phyloP scores from a whole-genome alignment of 331 rosid species.

The Malus hybrid region DNA sequence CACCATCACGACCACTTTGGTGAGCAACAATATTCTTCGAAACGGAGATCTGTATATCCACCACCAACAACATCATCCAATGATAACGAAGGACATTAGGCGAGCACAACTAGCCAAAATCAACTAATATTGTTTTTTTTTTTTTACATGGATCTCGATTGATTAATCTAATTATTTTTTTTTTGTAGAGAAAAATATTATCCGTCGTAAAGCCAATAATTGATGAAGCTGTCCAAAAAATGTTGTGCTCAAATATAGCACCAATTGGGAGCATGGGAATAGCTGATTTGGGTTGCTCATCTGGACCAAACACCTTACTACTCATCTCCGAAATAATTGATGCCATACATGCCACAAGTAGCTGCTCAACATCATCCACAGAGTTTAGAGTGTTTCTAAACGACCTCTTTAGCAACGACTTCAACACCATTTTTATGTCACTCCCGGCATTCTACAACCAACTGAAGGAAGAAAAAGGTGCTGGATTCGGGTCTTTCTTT shows the following conservation, averaged over 20 bases:
- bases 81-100: too few species aligned
- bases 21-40: too few species aligned
- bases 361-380: slow-evolving; percentile 3
- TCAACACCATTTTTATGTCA: slow-evolving; percentile 54
- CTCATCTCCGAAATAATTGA: slow-evolving; percentile 42
- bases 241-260: slow-evolving; percentile 11
- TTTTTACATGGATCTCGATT: not conserved
- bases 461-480: slow-evolving; percentile 15
- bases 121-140: too few species aligned
- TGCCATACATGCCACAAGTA: slow-evolving; percentile 14
- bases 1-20: too few species aligned
- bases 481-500: slow-evolving; percentile 22
- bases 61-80: too few species aligned
- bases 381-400: slow-evolving; percentile 56
- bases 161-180: not conserved
- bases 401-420: slow-evolving; percentile 68
- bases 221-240: slow-evolving; percentile 30
- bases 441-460: slow-evolving; percentile 56
- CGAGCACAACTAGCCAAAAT: too few species aligned
- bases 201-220: slow-evolving; percentile 24
- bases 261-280: slow-evolving; percentile 41
- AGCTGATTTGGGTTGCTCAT: slow-evolving; percentile 82
- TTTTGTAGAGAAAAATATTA: slow-evolving; percentile 39
- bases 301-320: slow-evolving; percentile 65
- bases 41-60: too few species aligned